Conservation (phyloP, 2,329 filamentous ascomycete species). For the Chrysoporthe deuterocubensis region DNA sequence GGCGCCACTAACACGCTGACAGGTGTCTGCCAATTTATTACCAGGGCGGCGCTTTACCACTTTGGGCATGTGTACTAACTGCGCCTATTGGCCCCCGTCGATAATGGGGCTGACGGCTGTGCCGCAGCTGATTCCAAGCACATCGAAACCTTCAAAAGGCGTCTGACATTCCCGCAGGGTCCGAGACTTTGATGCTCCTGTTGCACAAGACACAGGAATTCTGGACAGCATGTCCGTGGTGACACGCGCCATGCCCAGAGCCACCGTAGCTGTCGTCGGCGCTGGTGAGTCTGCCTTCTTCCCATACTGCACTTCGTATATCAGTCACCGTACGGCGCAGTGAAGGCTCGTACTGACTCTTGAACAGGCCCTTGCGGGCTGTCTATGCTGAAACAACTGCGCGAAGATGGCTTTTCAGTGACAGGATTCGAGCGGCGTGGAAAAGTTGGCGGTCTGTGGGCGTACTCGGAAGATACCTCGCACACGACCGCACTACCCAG, state of each 20-base stretch:
- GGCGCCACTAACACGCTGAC: too few relatives aligned
- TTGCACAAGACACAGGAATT: not conserved
- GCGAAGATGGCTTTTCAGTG: slow-evolving; percentile 49
- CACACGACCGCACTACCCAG: slow-evolving; percentile 43
- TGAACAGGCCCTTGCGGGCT: slow-evolving; percentile 23
- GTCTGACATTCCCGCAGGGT: not conserved
- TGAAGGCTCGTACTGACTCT: not conserved
- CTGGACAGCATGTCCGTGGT: not conserved
- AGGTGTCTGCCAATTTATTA: too few relatives aligned
- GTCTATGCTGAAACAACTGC: slow-evolving; percentile 45
- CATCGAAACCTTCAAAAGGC: not conserved
- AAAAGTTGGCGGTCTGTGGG: slow-evolving; percentile 49
- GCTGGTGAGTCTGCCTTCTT: slow-evolving; percentile 17
- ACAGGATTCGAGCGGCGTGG: slow-evolving; percentile 47
- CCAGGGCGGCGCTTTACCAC: not conserved
- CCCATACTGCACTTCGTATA: not conserved
- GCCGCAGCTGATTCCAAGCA: not conserved
- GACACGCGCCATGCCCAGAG: slow-evolving; percentile 17
- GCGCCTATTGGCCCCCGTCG: not conserved
- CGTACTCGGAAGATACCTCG: slow-evolving; percentile 42
- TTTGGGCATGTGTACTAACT: not conserved
- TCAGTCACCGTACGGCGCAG: not conserved
- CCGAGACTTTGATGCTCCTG: too few relatives aligned
- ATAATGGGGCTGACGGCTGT: not conserved
- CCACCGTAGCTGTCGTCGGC: slow-evolving; percentile 24